A percentile compares a stretch with the other conserved stretches of the same genome.
These are phyloP conservation scores for Mortierella polycephala DNA, from an alignment of 371 early-diverging fungal species.

Conservation along the genomic window DNA sequence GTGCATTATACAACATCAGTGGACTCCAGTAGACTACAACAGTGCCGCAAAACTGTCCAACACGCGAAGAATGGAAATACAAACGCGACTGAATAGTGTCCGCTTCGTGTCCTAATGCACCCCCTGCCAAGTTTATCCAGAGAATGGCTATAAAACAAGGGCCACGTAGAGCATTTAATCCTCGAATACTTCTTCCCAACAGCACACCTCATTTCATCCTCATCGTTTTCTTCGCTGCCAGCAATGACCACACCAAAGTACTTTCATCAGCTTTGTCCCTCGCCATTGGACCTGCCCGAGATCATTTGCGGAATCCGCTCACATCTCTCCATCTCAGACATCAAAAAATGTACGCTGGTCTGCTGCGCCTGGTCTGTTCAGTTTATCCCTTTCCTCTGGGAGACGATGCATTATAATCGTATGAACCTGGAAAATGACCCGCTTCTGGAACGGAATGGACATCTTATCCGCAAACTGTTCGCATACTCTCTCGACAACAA, in stretches of 20 bases:
- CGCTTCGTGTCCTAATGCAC: neutral
- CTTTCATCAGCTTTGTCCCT: conserved; percentile 22
- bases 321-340: conserved; percentile 10
- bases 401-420: conserved; percentile 16
- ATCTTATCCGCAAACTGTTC: conserved; percentile 14
- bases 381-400: conserved; percentile 35
- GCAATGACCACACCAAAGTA: conserved; percentile 7
- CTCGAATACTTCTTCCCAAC: neutral
- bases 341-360: conserved; percentile 26
- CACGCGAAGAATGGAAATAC: too few species aligned
- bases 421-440: neutral
- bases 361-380: conserved; percentile 17
- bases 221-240: neutral
- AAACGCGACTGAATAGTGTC: neutral
- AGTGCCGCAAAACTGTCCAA: too few species aligned
- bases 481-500: conserved; percentile 13
- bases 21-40: too few species aligned
- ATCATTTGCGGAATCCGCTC: conserved; percentile 18
- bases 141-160: too few species aligned
- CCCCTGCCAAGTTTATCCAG: neutral
- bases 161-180: too few species aligned
- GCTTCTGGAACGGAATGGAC: conserved; percentile 6
- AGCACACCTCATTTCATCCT: neutral
- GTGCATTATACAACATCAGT: too few species aligned
- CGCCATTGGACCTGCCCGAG: conserved; percentile 31